Evolutionary conservation across 192 early-diverging fungal species (phyloP), one percentile per base, ranked within the genome.

Genomic region (Spizellomyces punctatus): DNA sequence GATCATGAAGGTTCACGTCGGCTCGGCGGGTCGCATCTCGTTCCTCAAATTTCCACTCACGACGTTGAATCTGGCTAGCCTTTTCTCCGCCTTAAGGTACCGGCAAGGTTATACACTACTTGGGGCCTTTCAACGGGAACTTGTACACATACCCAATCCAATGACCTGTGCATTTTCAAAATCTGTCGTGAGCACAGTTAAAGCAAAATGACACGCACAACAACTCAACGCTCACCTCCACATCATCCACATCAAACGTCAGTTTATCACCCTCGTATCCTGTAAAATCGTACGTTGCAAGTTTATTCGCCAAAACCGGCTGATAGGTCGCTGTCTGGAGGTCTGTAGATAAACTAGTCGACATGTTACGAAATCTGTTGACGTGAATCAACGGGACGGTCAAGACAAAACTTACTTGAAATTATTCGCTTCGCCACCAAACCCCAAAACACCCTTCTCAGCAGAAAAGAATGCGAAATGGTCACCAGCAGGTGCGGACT

Each of bases 231-330:
- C 50, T 43, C 45, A 64, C 71, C 64, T 73, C 71, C 9, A 73
- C 63, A 52, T 65, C 71, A 54, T 64, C 71, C 9, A 64, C 71
- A 21, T 64, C 71, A 52, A 64, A 63, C 8, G 19, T 41, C 8
- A 73, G 2, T n/a, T 54, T 54, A 19, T 54, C 50, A 54, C 50
- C 17, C 50, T 19, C 12, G 50, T 19, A 12, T 46, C 44, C 59
- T 27, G 42, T 41, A 54, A 10, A n/a, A n/a, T 22, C 12, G 56
- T 48, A 57, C 50, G 48, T 45, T 9, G 46, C n/a, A 54, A 22
- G 12, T 3, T 8, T 22, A 19, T 69, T 17, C 2, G 48, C 22
- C 6, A 69, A 7, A 64, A n/a, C 65, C 47, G 55, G 57, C 9
- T 43, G 10, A 67, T 47, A 66, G 6, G 52, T 61, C 7, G 65